These are phyloP conservation scores for Ligustrum vulgare DNA, from an alignment of 257 asterid genomes.

Conservation along the genomic window DNA sequence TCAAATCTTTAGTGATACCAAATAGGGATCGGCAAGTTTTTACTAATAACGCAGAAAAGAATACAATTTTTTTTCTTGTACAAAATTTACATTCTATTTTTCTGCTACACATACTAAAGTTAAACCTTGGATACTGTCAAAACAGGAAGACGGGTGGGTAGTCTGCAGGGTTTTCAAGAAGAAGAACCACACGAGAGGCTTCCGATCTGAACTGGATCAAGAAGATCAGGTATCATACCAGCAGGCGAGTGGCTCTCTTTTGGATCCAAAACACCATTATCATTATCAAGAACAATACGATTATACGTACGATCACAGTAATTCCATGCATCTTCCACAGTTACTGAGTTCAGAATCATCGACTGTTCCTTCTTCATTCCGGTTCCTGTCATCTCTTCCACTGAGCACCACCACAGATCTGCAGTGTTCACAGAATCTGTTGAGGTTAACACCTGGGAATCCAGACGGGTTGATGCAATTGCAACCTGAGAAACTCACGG, in stretches of 20 bases:
- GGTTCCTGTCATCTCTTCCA: conserved; percentile 36
- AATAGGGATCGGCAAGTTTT: not conserved
- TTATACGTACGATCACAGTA: conserved; percentile 24
- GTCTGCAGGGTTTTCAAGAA: conserved; percentile 84
- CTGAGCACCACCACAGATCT: conserved; percentile 23
- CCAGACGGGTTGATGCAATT: conserved; percentile 22
- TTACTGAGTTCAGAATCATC: conserved; percentile 50
- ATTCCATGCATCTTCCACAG: conserved; percentile 60
- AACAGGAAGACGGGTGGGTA: conserved; percentile 89
- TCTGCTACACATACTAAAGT: not conserved
- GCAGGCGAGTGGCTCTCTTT: conserved; percentile 20
- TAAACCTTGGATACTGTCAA: not conserved
- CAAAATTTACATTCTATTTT: not conserved
- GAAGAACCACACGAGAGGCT: conserved; percentile 53
- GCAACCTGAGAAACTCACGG: conserved; percentile 41
- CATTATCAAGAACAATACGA: conserved; percentile 25
- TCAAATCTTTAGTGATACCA: too few species aligned
- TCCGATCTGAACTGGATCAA: conserved; percentile 46
- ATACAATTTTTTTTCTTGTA: not conserved
- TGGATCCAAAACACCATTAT: conserved; percentile 35
- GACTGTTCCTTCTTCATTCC: conserved; percentile 29
- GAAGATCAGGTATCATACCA: conserved; percentile 27
- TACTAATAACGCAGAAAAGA: not conserved
- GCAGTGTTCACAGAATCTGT: conserved; percentile 44
- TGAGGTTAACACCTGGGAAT: conserved; percentile 44